Base-by-base conservation (phyloP, 306 rosid genomes). In the Acacia crassicarpa region DNA sequence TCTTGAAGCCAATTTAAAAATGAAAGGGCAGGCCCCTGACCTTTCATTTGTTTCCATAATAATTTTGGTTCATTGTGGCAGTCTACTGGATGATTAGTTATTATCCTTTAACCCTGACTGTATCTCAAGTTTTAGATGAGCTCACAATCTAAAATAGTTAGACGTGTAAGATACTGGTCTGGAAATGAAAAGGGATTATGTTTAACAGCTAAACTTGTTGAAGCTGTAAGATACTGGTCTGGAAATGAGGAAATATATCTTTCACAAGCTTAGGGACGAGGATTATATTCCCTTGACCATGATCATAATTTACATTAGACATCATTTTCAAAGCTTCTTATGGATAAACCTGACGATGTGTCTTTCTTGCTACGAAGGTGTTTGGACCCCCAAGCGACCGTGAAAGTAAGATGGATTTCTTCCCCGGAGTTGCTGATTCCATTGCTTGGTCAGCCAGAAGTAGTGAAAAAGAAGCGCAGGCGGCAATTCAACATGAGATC, bases 391-490 rank as follows among this genome's bases (percentile, higher is more conserved):
- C 91, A 0, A 82, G 75, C 14, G 87, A 91, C 32, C 85, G 83
- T 17, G 91, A 85, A 80, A 89, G 89, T 86, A 48, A 88, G 79
- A 67, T 95, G n/a, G 83, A 72, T 75, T 81, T 89, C 88, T 95
- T 95, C 80, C 99, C 99, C 0, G 97, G 99, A 62, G 79, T 95
- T 76, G 89, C 91, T 6, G 96, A 93, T 86, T 93, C 99, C 33
- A 76, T 89, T 5, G 83, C 83, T 23, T 75, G 14, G n/a, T 89
- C 92, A 17, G 63, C 32, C 1, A 79, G 73, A 74, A 76, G 48
- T 80, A 82, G 81, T 77, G 43, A 63, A 80, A 83, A 68, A 68
- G 87, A 86, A 82, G 83, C 80, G 85, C 66, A 78, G 65, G 85
- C 86, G 10, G 75, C 80, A 45, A 84, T 93, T 84, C 89, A 85